Evolutionary conservation across 192 early-diverging fungal genomes (phyloP).

Genomic region (Podila epigama): DNA sequence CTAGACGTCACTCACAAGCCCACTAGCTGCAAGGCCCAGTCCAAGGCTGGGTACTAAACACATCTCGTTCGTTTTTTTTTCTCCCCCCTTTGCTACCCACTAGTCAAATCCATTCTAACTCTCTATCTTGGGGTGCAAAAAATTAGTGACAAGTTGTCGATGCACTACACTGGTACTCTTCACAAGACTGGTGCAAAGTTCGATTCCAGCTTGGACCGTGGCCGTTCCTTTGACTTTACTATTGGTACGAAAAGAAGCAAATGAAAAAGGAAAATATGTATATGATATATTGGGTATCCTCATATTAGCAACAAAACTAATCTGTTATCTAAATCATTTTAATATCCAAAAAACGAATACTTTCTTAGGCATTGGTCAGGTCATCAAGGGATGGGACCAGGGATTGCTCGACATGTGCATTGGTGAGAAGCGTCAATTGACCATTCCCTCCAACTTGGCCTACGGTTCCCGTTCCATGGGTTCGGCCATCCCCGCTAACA

Average conservation of each 20-base stretch:
- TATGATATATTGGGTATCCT: not conserved
- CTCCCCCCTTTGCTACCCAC: not conserved
- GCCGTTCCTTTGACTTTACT: slow-evolving; percentile 73
- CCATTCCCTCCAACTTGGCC: slow-evolving; percentile 72
- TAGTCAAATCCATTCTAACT: not conserved
- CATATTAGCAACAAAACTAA: not conserved
- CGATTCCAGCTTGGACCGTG: slow-evolving; percentile 73
- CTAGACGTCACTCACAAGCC: slow-evolving; percentile 36
- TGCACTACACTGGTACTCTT: slow-evolving; percentile 81
- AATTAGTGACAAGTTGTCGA: slow-evolving; percentile 68
- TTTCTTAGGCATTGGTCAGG: slow-evolving; percentile 54
- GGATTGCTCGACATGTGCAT: slow-evolving; percentile 78
- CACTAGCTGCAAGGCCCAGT: slow-evolving; percentile 9
- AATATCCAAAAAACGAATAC: not conserved
- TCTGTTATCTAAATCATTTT: not conserved
- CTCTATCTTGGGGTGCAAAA: not conserved
- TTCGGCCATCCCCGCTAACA: slow-evolving; percentile 47
- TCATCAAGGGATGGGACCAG: slow-evolving; percentile 88
- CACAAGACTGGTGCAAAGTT: slow-evolving; percentile 72
- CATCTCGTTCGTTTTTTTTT: not conserved
- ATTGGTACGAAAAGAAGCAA: slow-evolving; percentile 52
- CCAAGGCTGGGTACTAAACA: slow-evolving; percentile 27
- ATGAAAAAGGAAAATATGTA: not conserved
- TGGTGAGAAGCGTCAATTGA: slow-evolving; percentile 79
- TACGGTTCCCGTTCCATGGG: slow-evolving; percentile 61